These are phyloP conservation scores for Roridomyces roridus DNA, from an alignment of 768 basidiomycete species.

Conservation along the genomic window DNA sequence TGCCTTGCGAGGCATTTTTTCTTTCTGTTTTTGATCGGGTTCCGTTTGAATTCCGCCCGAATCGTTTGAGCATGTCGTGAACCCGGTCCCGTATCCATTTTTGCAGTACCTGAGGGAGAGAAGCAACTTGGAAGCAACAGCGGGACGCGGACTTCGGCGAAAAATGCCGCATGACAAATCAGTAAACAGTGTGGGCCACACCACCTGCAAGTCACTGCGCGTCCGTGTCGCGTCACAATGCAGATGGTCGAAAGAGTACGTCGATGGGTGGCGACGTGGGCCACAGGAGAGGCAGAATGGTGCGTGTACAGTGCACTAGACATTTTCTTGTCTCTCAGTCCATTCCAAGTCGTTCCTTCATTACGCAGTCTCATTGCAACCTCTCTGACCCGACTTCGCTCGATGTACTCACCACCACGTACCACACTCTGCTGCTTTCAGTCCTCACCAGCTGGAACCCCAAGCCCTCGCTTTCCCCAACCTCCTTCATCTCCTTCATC, in stretches of 20 bases:
- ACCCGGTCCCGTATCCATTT: too few species aligned
- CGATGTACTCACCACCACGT: conserved; percentile 68
- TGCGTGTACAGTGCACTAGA: conserved; percentile 35
- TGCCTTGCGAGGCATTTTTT: too few species aligned
- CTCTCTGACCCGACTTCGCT: conserved; percentile 56
- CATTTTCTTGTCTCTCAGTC: conserved; percentile 24
- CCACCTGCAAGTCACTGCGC: neutral
- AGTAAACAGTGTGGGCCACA: too few species aligned
- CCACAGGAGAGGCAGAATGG: conserved; percentile 69
- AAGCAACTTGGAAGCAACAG: too few species aligned
- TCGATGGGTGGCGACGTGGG: conserved; percentile 59
- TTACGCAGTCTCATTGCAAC: conserved; percentile 66
- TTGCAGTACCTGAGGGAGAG: too few species aligned
- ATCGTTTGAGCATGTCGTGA: too few species aligned
- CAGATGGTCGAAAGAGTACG: conserved; percentile 63
- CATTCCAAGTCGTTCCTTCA: conserved; percentile 60
- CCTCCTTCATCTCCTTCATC: conserved; percentile 66
- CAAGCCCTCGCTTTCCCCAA: conserved; percentile 50
- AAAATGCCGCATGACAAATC: too few species aligned
- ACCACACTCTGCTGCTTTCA: conserved; percentile 70
- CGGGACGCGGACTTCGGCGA: too few species aligned
- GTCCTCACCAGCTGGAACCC: conserved; percentile 63
- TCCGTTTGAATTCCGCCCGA: too few species aligned
- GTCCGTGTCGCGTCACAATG: conserved; percentile 43
- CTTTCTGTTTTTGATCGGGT: too few species aligned